A percentile compares a stretch with the other conserved stretches of the same genome.
phyloP scores from a whole-genome alignment of 2,329 filamentous ascomycete species.

The Metarhizium album region DNA sequence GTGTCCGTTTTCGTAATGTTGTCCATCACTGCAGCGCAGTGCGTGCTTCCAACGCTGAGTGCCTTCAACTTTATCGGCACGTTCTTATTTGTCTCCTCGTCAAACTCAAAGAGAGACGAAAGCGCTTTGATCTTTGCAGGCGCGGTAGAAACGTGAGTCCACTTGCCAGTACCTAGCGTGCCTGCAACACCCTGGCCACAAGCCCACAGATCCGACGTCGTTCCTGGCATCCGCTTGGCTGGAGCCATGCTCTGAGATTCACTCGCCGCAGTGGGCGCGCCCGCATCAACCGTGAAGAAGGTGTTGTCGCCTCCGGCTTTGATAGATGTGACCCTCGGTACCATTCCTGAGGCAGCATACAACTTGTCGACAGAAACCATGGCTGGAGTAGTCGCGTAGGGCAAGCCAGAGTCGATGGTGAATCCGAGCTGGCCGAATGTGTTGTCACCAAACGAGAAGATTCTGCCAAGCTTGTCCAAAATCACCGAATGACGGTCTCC shows the following conservation, averaged over 20 bases:
- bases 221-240: conserved; percentile 21
- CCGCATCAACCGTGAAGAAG: conserved; percentile 77
- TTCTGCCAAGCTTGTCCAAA: conserved; percentile 61
- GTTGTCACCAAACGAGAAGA: conserved; percentile 90
- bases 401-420: conserved; percentile 50
- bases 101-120: conserved; percentile 77
- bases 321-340: conserved; percentile 61
- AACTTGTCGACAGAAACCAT: conserved; percentile 60
- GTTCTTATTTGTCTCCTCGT: conserved; percentile 57
- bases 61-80: conserved; percentile 68
- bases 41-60: conserved; percentile 67
- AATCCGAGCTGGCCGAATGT: conserved; percentile 85
- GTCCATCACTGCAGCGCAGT: conserved; percentile 72
- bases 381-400: conserved; percentile 57
- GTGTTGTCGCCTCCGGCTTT: conserved; percentile 80
- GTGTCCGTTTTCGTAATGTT: conserved; percentile 63
- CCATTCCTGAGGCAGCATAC: conserved; percentile 54
- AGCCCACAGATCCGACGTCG: conserved; percentile 60
- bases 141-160: conserved; percentile 73
- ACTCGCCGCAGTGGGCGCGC: conserved; percentile 27
- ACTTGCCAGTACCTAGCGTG: conserved; percentile 71
- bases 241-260: conserved; percentile 16
- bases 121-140: conserved; percentile 75
- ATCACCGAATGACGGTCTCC: conserved; percentile 82
- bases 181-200: conserved; percentile 82